These are phyloP conservation scores for Candida sp. DNA, from an alignment of 1,139 yeast species.

Conservation along the genomic window DNA sequence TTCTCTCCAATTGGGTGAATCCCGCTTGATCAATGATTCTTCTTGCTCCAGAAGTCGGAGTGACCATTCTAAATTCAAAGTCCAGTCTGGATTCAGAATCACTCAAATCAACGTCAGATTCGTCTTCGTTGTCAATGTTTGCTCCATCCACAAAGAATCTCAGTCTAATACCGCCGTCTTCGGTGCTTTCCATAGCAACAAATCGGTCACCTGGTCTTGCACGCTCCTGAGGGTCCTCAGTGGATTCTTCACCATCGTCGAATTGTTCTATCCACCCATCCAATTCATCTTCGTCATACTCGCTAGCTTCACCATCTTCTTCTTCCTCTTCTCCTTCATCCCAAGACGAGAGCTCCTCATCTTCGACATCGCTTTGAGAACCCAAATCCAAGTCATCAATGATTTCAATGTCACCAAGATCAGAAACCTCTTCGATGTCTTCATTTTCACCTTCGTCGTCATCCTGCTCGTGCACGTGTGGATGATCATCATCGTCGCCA, in stretches of 20 bases:
- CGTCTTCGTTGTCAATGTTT: slow-evolving; percentile 18
- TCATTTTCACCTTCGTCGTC: slow-evolving; percentile 17
- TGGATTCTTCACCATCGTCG: slow-evolving; percentile 26
- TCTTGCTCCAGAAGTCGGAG: slow-evolving; percentile 10
- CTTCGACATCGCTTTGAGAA: slow-evolving; percentile 30
- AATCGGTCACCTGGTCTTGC: slow-evolving; percentile 6
- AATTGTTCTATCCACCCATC: slow-evolving; percentile 53
- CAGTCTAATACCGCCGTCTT: slow-evolving; percentile 12
- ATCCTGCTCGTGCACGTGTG: slow-evolving; percentile 14
- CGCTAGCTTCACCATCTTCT: slow-evolving; percentile 32
- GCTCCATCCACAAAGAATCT: slow-evolving; percentile 4
- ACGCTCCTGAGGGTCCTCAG: slow-evolving; percentile 16
- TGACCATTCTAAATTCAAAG: slow-evolving; percentile 20
- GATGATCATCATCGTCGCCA: slow-evolving; percentile 21
- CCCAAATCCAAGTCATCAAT: slow-evolving; percentile 46
- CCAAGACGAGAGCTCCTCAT: slow-evolving; percentile 7
- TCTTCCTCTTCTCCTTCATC: background rate
- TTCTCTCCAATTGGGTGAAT: slow-evolving; percentile 14
- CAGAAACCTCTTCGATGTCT: slow-evolving; percentile 18
- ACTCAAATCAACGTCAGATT: slow-evolving; percentile 22
- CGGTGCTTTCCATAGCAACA: slow-evolving; percentile 5
- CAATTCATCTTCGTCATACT: slow-evolving; percentile 44
- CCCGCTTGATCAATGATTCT: slow-evolving; percentile 16
- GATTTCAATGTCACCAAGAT: slow-evolving; percentile 41
- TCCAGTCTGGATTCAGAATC: slow-evolving; percentile 27